Percentiles rank a stretch among this genome's conserved stretches.
Conservation (phyloP, 352 stramenopile species). For the Globisporangium parvum region DNA sequence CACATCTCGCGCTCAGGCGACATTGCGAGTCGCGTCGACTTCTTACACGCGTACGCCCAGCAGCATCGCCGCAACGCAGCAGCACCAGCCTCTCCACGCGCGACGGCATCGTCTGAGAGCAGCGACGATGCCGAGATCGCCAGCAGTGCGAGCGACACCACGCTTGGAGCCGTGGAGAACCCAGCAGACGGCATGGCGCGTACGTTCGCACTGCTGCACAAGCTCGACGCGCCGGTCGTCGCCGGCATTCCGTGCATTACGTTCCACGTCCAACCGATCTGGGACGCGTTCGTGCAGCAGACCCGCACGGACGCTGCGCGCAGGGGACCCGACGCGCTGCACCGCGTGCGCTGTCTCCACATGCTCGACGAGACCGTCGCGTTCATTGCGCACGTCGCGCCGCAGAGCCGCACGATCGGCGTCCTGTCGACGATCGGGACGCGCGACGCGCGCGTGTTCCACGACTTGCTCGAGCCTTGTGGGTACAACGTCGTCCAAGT, state of each 20-base stretch:
- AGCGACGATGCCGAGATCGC: background rate
- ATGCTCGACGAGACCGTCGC: slow-evolving; percentile 34
- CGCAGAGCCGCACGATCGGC: slow-evolving; percentile 20
- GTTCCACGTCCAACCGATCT: slow-evolving; percentile 43
- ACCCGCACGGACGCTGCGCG: background rate
- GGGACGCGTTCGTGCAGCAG: slow-evolving; percentile 27
- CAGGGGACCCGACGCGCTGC: background rate
- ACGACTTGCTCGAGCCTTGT: slow-evolving; percentile 31
- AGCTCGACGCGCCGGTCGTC: slow-evolving; percentile 26
- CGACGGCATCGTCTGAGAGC: slow-evolving; percentile 1
- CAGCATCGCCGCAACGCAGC: background rate
- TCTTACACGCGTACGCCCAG: slow-evolving; percentile 15
- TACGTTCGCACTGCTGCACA: slow-evolving; percentile 33
- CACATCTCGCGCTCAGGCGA: slow-evolving; percentile 40
- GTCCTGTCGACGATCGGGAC: slow-evolving; percentile 45
- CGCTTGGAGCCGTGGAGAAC: slow-evolving; percentile 19
- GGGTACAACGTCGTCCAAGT: slow-evolving; percentile 39
- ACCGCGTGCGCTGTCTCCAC: slow-evolving; percentile 29
- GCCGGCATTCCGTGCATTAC: slow-evolving; percentile 43
- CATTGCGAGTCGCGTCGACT: slow-evolving; percentile 30
- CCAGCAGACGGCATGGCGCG: slow-evolving; percentile 41
- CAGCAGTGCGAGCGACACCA: background rate
- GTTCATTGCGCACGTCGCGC: slow-evolving; percentile 26
- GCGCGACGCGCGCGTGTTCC: slow-evolving; percentile 27
- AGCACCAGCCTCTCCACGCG: background rate